phyloP scores from a whole-genome alignment of 2,329 filamentous ascomycete genomes.

The Botrytis deweyae region DNA sequence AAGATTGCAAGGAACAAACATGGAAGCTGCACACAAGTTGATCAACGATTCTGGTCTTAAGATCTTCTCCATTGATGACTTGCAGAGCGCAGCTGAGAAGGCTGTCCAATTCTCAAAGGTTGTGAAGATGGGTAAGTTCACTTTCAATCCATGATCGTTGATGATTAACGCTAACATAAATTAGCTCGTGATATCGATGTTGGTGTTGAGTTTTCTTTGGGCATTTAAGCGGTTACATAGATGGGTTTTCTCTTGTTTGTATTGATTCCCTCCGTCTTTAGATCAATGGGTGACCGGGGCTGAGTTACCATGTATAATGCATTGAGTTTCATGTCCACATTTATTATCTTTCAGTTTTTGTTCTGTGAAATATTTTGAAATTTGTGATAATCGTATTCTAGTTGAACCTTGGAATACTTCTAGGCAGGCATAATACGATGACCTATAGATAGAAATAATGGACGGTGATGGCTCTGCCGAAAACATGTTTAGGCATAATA shows the following conservation, averaged over 20 bases:
- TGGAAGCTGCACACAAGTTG: slow-evolving; percentile 86
- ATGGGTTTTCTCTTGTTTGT: slow-evolving; percentile 33
- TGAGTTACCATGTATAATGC: slow-evolving; percentile 38
- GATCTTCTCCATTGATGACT: slow-evolving; percentile 99
- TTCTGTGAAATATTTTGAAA: not conserved
- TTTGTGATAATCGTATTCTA: not conserved
- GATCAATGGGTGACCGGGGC: slow-evolving; percentile 29
- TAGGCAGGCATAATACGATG: not conserved
- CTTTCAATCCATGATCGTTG: slow-evolving; percentile 2
- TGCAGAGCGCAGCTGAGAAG: slow-evolving; percentile 96
- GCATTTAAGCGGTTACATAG: slow-evolving; percentile 61
- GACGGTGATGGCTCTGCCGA: not conserved
- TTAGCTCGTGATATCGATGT: slow-evolving; percentile 92
- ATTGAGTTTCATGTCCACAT: slow-evolving; percentile 22
- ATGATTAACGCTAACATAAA: slow-evolving; percentile 32
- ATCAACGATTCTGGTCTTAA: slow-evolving; percentile 98
- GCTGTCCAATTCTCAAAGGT: slow-evolving; percentile 98
- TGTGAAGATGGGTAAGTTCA: slow-evolving; percentile 85
- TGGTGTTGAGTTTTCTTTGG: slow-evolving; percentile 90
- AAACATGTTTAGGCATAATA: not conserved
- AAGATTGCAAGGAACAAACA: slow-evolving; percentile 96
- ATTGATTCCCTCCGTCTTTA: slow-evolving; percentile 38
- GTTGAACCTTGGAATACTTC: not conserved
- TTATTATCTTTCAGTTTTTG: not conserved
- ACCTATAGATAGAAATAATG: not conserved